Percentiles rank a stretch among this genome's conserved stretches.
phyloP scores from a whole-genome alignment of 495 filamentous ascomycete genomes.

The Penicillium taxi region DNA sequence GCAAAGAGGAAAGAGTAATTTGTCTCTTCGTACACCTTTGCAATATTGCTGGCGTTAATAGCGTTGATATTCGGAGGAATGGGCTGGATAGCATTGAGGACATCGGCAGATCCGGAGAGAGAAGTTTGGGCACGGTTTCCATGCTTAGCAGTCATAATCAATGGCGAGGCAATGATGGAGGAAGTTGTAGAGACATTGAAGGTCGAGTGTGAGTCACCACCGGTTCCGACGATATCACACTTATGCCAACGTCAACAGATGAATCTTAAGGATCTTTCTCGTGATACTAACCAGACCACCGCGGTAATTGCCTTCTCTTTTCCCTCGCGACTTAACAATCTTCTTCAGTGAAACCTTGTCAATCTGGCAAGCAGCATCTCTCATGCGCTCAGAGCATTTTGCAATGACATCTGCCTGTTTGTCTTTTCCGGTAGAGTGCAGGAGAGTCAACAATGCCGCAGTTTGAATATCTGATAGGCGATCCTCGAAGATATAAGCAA shows the following conservation, averaged over 20 bases:
- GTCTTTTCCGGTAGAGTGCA: constrained; percentile 82
- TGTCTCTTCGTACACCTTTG: constrained; percentile 59
- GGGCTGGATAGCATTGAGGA: constrained; percentile 65
- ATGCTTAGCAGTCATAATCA: constrained; percentile 83
- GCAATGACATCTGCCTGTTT: constrained; percentile 71
- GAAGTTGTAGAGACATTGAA: constrained; percentile 96
- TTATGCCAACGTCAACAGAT: constrained; percentile 27
- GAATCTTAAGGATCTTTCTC: too few relatives aligned
- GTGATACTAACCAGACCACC: constrained; percentile 54
- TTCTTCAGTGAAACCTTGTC: constrained; percentile 51
- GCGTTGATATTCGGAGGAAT: constrained; percentile 62
- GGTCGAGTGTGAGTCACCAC: constrained; percentile 91
- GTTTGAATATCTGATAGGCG: constrained; percentile 74
- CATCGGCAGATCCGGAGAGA: constrained; percentile 88
- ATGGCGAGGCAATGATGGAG: constrained; percentile 79
- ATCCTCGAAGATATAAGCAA: constrained; percentile 84
- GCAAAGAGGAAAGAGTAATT: constrained; percentile 97
- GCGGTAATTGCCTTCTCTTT: constrained; percentile 59
- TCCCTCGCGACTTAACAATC: constrained; percentile 48
- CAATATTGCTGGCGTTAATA: constrained; percentile 60
- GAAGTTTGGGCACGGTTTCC: constrained; percentile 95
- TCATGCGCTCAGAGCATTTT: constrained; percentile 61
- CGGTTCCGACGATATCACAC: constrained; percentile 97
- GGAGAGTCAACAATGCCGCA: constrained; percentile 71
- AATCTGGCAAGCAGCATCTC: constrained; percentile 58